phyloP scores from a whole-genome alignment of 2,329 filamentous ascomycete genomes.

The Alternaria brassicae region DNA sequence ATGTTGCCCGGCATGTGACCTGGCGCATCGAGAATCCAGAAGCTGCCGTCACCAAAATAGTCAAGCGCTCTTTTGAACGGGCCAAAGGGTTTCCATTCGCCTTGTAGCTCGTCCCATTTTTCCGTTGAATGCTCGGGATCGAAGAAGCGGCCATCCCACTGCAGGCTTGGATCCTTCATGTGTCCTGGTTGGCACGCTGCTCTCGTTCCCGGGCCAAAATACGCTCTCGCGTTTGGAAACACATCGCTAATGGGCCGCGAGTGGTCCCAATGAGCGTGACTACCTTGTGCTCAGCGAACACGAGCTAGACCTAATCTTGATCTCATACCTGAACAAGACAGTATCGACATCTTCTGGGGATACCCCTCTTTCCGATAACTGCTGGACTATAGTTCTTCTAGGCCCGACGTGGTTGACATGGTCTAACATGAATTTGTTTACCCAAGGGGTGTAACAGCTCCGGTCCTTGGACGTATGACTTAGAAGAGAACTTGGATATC shows the following conservation, averaged over 20 bases:
- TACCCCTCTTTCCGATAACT: constrained; percentile 34
- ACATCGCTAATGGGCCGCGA: constrained; percentile 37
- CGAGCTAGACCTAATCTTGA: background rate
- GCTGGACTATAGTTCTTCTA: constrained; percentile 35
- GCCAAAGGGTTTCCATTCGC: constrained; percentile 44
- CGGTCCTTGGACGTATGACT: constrained; percentile 30
- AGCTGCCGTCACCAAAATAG: constrained; percentile 51
- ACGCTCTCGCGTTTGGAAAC: constrained; percentile 41
- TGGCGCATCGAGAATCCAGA: constrained; percentile 49
- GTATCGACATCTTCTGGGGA: constrained; percentile 31
- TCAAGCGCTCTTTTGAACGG: constrained; percentile 48
- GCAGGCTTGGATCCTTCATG: constrained; percentile 29
- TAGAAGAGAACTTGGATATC: background rate
- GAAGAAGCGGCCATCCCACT: constrained; percentile 48
- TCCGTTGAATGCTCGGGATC: constrained; percentile 40
- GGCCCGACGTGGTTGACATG: constrained; percentile 39
- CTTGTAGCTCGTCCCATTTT: constrained; percentile 35
- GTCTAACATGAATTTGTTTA: constrained; percentile 41
- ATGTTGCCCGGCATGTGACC: constrained; percentile 53
- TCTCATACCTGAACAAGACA: constrained; percentile 39
- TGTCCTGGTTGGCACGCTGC: constrained; percentile 42
- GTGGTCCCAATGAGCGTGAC: constrained; percentile 47
- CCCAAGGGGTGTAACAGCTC: constrained; percentile 44
- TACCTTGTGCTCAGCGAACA: constrained; percentile 12
- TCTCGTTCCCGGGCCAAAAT: constrained; percentile 42